Evolutionary conservation across 2,329 filamentous ascomycete species (phyloP), one percentile per base, ranked within the genome.

Genomic region (Botrytis aclada): DNA sequence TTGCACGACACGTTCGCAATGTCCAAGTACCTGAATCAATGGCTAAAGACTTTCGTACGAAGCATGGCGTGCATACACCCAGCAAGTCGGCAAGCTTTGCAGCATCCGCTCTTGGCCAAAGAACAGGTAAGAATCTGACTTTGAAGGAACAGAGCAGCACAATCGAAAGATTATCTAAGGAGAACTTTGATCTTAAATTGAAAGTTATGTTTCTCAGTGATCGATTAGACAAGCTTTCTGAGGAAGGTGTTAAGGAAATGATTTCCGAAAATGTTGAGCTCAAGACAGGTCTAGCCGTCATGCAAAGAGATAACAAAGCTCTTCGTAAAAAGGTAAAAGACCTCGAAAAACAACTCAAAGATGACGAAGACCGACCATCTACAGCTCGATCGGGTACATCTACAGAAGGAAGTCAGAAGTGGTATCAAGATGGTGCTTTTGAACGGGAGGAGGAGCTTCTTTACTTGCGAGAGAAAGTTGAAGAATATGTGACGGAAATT

Each of bases 131-230:
- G 79, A 93, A 89, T 77, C 85, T 99, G 83, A 98, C 96, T 0
- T 85, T 99, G 58, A 98, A 98, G 82, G 96, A 99, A 82, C 96
- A 99, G 82, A 97, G 95, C 80, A 97, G 92, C 83, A 98, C 95
- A 22, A 98, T 99, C 76, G 96, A 99, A 82, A 90, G 95, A 74
- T 87, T 98, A 3, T 97, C 94, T 74, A 99, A 99, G 83, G 96
- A 99, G 82, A 99, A 99, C 77, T 99, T 98, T 81, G 95, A 98
- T 81, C 84, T 98, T 72, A 98, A 98, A 83, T 90, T 98, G 83
- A 97, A 97, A 81, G 96, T 98, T 76, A 97, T 98, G 86, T 99
- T 98, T 80, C 87, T 99, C 66, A 97, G 95, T 79, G 93, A 98
- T 81, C 92, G 95, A 2, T 85, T 99, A 32, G 94, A 97, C 82